Base-by-base conservation (phyloP, 306 rosid genomes). In the Comarum palustre region DNA sequence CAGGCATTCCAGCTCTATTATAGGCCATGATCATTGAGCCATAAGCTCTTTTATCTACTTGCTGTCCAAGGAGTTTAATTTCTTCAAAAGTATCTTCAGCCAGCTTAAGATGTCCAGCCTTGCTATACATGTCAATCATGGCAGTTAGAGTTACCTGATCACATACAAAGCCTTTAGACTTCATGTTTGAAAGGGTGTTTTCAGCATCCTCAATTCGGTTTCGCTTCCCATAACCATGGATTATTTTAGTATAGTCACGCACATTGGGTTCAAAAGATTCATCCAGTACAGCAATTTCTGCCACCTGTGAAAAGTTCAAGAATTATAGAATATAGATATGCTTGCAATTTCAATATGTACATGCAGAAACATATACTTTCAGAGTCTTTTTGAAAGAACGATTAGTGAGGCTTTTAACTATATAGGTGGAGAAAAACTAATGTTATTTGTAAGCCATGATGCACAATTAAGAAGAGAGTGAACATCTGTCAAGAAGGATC, bases 11-110 rank as follows among this genome's bases (percentile, higher is more conserved):
- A 5, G 92, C 98, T 81, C 98, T 84, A 72, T 91, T 73, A 69
- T 89, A 91, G 71, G 94, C 94, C 96, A 84, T 91, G 78, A 91
- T 83, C 94, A 93, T 91, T 11, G 97, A 77, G 57, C 97, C 98
- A 11, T 89, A 87, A 1, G 97, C 89, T 80, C 97, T 81, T 81
- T 85, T 85, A 78, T 93, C 98, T 78, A 91, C 39, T 7, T 81
- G 86, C 64, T 89, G 72, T 6, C 92, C 92, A 4, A 91, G 94
- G 78, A 85, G 80, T 82, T 81, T 93, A 71, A 93, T 76, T 81
- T 93, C 97, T 79, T 91, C 92, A 48, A 87, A 93, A 82, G 89
- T 87, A 70, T 82, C 88, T 77, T 84, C 77, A 34, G 98, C 92
- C 27, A 61, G 73, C 66, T 82, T 83, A 67, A 87, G 87, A 79